phyloP scores from a whole-genome alignment of 345 rosid genomes.

The Garcia nutans region DNA sequence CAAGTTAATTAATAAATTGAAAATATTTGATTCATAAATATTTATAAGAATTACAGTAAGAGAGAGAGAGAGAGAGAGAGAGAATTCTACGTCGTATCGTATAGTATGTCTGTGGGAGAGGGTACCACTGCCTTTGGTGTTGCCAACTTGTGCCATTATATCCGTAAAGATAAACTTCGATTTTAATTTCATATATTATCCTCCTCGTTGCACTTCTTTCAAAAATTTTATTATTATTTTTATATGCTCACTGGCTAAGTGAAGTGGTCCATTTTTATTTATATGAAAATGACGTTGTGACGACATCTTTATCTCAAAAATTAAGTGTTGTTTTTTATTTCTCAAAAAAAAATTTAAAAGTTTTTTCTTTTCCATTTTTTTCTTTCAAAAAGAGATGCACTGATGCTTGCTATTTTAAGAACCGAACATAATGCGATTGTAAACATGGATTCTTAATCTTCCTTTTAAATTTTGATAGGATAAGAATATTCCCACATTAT shows the following conservation, averaged over 20 bases:
- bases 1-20: too few species aligned
- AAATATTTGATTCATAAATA: too few species aligned
- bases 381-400: not conserved
- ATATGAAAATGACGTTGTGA: not conserved
- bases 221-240: not conserved
- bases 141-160: constrained; percentile 10
- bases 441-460: not conserved
- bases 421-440: not conserved
- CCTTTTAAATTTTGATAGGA: not conserved
- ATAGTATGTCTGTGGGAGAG: constrained; percentile 13
- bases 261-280: not conserved
- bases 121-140: constrained; percentile 24
- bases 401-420: not conserved
- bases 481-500: too few species aligned
- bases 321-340: too few species aligned
- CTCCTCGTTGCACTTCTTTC: not conserved
- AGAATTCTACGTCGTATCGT: too few species aligned
- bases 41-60: too few species aligned
- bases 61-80: too few species aligned
- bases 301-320: not conserved
- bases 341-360: too few species aligned
- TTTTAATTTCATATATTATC: not conserved
- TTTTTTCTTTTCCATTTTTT: too few species aligned
- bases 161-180: not conserved
- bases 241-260: too few species aligned